These are phyloP conservation scores for Triangularia verruculosa DNA, from an alignment of 2,329 filamentous ascomycete species.

Conservation along the genomic window DNA sequence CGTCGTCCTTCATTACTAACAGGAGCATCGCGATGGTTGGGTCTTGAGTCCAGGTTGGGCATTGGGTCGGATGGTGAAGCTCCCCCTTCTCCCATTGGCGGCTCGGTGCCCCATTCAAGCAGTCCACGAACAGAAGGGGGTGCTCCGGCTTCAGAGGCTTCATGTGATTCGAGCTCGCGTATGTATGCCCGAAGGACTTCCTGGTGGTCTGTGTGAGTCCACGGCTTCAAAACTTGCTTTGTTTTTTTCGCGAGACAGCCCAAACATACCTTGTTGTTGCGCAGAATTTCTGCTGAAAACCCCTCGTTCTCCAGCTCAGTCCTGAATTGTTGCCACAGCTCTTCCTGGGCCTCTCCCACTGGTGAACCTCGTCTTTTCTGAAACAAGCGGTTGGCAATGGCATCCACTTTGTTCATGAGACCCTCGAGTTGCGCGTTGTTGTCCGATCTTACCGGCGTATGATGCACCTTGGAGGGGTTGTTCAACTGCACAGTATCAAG, in stretches of 20 bases:
- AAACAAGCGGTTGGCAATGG: slow-evolving; percentile 52
- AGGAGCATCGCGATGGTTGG: slow-evolving; percentile 14
- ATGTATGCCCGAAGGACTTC: slow-evolving; percentile 60
- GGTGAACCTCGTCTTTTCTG: slow-evolving; percentile 38
- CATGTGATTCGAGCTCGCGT: slow-evolving; percentile 53
- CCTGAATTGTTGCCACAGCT: slow-evolving; percentile 57
- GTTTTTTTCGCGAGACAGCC: not conserved
- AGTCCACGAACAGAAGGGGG: slow-evolving; percentile 53
- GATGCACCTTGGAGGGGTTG: slow-evolving; percentile 41
- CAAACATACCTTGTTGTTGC: slow-evolving; percentile 54
- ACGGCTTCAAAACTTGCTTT: not conserved
- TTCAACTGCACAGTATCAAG: slow-evolving; percentile 56
- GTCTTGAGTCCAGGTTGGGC: slow-evolving; percentile 10
- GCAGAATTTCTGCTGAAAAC: slow-evolving; percentile 53
- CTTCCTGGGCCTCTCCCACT: slow-evolving; percentile 44
- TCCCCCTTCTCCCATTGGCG: slow-evolving; percentile 17
- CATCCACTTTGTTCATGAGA: slow-evolving; percentile 60
- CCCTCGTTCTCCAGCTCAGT: slow-evolving; percentile 57
- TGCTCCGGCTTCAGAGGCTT: slow-evolving; percentile 40
- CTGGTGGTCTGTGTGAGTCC: slow-evolving; percentile 36
- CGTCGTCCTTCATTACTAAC: slow-evolving; percentile 14
- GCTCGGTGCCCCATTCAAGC: slow-evolving; percentile 43
- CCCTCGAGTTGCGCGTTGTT: slow-evolving; percentile 45
- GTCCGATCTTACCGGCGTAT: slow-evolving; percentile 34
- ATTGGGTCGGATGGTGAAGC: slow-evolving; percentile 24